Evolutionary conservation across 371 early-diverging fungal genomes (phyloP), one percentile per base, ranked within the genome.

Genomic region (Furculomyces boomerangus): DNA sequence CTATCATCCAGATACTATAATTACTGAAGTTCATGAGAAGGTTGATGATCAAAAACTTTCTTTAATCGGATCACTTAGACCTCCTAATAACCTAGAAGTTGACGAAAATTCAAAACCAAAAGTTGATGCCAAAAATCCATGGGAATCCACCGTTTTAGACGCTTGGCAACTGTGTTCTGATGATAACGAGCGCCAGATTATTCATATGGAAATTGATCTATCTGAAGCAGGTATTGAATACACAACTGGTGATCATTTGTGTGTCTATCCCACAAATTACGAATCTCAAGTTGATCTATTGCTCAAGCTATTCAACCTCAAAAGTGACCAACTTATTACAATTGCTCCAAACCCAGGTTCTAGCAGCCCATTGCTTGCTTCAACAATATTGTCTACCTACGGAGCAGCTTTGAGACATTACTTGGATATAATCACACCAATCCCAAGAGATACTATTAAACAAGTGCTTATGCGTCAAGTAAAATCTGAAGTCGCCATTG

Each of bases 241-340:
- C 61, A 77, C 83, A 53, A 74, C 93, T 8, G 98, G 98, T 47
- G 98, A 97, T 61, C 96, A 97, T 60, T 74, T 93, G 53, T 95
- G 90, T n/a, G 73, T 97, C 46, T 93, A 82, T 78, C 86, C 95
- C 1, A 73, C 78, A 24, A 97, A 95, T 66, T 73, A 80, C 39
- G 85, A 84, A 25, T 66, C 67, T 31, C 83, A 88, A 55, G 88
- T 93, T 1, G 51, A 60, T 5, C 68, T 76, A 28, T 56, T 87
- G 22, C 82, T 84, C 20, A 37, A 60, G 1, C 75, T 77, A 1
- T 71, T 90, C 28, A 74, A 75, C 20, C 3, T 25, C 2, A 7
- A 28, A 86, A 88, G 54, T 63, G 66, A 3, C 74, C 77, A 2
- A 61, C 84, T 40, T 66, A 72, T 31, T 78, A 80, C 26, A 62